Evolutionary conservation across 345 rosid genomes (phyloP), one percentile per base, ranked within the genome.

Genomic region (Punica granatum): DNA sequence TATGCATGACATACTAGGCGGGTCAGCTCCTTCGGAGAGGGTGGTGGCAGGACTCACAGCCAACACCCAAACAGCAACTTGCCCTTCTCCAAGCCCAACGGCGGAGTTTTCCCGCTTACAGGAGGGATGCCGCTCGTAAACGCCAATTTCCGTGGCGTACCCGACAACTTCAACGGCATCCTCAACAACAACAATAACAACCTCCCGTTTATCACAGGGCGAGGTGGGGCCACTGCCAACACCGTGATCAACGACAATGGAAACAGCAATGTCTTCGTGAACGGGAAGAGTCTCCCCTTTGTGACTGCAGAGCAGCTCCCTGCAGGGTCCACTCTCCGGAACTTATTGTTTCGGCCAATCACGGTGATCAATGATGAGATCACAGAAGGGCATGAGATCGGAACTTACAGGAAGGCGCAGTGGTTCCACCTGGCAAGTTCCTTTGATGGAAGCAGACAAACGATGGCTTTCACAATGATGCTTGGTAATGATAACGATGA

Each of bases 351-450:
- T 31, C 94, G 96, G 37, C 90, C 97, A 23, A 67, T 93, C 81
- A 88, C 96, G 0, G 92, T 83, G 23, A 84, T 93, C 26, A 94
- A 88, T 26, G 94, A 90, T 36, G 96, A 90, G 53, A 64, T 93
- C 71, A 88, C 97, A 0, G 85, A 84, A 71, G 89, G 88, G 16
- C 80, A 84, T 6, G 88, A 93, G 32, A 81, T 87, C 1, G 83
- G 88, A 11, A 86, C 97, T 6, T 84, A 79, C 0, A 96, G 98
- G 10, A 93, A 84, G 73, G 98, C 92, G 1, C 97, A 93, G 32
- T 97, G 98, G 23, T 90, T 84, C 76, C 89, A 93, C 41, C 78
- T 87, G n/a, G 87, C 89, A 0, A 90, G 98, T 66, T 88, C 94
- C 0, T 67, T 76, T 1, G 97, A 92, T 31, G 98, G 98, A 51